These are phyloP conservation scores for Periglandula ipomoeae DNA, from an alignment of 2,329 filamentous ascomycete genomes.

Conservation along the genomic window DNA sequence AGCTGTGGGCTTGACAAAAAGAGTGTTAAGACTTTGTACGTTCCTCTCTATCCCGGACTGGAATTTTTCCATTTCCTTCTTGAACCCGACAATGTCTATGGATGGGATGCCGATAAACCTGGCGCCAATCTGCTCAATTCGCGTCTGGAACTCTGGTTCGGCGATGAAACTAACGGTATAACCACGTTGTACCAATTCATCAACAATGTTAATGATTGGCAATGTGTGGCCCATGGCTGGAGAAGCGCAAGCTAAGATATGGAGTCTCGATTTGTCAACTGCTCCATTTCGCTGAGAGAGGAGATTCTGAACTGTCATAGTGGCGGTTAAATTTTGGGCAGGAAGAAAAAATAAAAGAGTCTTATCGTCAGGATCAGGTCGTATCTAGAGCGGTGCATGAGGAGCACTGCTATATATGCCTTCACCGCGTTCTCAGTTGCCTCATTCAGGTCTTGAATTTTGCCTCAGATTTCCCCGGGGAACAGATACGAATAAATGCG, in stretches of 20 bases:
- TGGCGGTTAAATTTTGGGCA: not conserved
- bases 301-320: not conserved
- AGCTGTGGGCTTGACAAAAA: not conserved
- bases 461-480: too few species aligned
- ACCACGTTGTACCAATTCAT: slow-evolving; percentile 27
- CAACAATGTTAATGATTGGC: slow-evolving; percentile 24
- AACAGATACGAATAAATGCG: too few species aligned
- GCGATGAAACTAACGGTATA: slow-evolving; percentile 34
- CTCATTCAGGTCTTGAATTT: too few species aligned
- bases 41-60: accelerated
- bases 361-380: too few species aligned
- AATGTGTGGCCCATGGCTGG: slow-evolving; percentile 22
- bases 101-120: not conserved
- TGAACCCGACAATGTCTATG: not conserved
- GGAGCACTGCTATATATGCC: too few species aligned
- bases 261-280: slow-evolving; percentile 14
- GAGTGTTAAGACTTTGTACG: too few species aligned
- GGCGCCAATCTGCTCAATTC: not conserved
- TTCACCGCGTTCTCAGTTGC: too few species aligned
- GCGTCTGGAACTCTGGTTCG: slow-evolving; percentile 24
- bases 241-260: slow-evolving; percentile 20
- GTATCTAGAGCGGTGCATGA: too few species aligned
- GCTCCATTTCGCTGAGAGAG: not conserved
- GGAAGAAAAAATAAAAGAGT: too few species aligned
- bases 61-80: not conserved